Evolutionary conservation across 177 flowering plant genomes (phyloP).

Genomic region (Vitis hybrid): DNA sequence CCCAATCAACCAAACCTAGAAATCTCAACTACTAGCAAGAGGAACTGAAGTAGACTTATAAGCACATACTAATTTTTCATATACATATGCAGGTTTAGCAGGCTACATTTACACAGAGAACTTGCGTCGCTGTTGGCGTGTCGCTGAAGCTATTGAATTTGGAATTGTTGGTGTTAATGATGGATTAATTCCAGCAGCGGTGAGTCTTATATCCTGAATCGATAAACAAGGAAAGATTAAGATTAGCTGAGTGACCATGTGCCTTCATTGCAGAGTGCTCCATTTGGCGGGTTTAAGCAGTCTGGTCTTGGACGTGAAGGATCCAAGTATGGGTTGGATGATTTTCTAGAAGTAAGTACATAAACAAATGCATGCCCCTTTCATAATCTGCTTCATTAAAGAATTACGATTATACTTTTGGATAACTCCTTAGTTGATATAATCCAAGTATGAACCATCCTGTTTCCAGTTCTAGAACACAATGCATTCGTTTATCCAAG

Average conservation of each 20-base stretch:
- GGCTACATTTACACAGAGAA: slow-evolving; percentile 82
- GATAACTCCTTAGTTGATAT: too few species aligned
- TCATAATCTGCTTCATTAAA: too few species aligned
- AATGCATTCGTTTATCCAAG: too few species aligned
- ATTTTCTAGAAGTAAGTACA: slow-evolving; percentile 73
- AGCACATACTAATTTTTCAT: too few species aligned
- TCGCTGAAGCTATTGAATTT: slow-evolving; percentile 93
- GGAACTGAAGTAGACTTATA: too few species aligned
- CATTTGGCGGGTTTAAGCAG: slow-evolving; percentile 94
- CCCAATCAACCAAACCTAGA: neutral
- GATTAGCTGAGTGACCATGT: neutral
- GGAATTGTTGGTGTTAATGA: slow-evolving; percentile 97
- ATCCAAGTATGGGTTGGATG: slow-evolving; percentile 95
- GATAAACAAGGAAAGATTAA: neutral
- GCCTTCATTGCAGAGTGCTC: slow-evolving; percentile 69
- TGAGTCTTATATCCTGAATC: slow-evolving; percentile 12
- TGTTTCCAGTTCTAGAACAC: too few species aligned
- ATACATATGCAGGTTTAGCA: slow-evolving; percentile 62
- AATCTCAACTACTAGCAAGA: too few species aligned
- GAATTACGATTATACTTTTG: too few species aligned
- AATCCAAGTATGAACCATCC: too few species aligned
- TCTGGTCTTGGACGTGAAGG: slow-evolving; percentile 99
- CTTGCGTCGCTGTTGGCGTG: slow-evolving; percentile 90
- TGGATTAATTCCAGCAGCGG: slow-evolving; percentile 91
- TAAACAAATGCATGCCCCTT: too few species aligned